Evolutionary conservation across 768 basidiomycete species (phyloP).

Genomic region (Pleurotus citrinopileatus): DNA sequence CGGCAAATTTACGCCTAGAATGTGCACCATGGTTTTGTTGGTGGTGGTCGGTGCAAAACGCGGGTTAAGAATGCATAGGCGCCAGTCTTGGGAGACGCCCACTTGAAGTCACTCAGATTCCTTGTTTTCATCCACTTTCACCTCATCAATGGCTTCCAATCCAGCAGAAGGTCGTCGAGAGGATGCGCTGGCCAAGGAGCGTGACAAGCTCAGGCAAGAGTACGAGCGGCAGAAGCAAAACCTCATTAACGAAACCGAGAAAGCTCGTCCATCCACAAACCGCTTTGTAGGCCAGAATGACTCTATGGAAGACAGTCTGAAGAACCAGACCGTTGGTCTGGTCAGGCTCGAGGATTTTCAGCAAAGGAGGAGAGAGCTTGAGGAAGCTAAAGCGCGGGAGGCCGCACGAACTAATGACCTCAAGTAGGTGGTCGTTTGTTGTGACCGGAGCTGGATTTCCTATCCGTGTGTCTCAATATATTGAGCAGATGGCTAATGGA

Average conservation of each 20-base stretch:
- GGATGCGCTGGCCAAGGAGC: constrained; percentile 82
- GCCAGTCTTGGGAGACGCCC: background rate
- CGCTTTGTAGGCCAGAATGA: constrained; percentile 95
- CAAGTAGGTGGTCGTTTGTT: constrained; percentile 63
- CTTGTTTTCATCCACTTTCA: constrained; percentile 10
- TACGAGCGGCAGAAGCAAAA: constrained; percentile 79
- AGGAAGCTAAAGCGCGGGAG: constrained; percentile 88
- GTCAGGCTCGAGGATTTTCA: constrained; percentile 93
- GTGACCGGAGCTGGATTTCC: constrained; percentile 15
- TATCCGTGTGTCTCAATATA: constrained; percentile 12
- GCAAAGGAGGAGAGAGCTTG: constrained; percentile 81
- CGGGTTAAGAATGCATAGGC: too few species aligned
- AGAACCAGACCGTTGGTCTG: constrained; percentile 88
- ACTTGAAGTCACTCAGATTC: background rate
- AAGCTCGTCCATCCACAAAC: constrained; percentile 80
- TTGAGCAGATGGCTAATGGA: constrained; percentile 59
- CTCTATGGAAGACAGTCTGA: constrained; percentile 90
- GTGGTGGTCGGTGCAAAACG: background rate
- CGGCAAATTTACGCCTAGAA: constrained; percentile 80
- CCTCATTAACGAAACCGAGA: constrained; percentile 88
- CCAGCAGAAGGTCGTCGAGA: constrained; percentile 85
- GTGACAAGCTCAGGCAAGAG: constrained; percentile 75
- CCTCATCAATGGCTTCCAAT: constrained; percentile 61
- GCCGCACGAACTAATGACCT: constrained; percentile 82
- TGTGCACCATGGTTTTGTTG: constrained; percentile 65